Base-by-base conservation (phyloP, 805 yeast genomes). In the Candida piceae region DNA sequence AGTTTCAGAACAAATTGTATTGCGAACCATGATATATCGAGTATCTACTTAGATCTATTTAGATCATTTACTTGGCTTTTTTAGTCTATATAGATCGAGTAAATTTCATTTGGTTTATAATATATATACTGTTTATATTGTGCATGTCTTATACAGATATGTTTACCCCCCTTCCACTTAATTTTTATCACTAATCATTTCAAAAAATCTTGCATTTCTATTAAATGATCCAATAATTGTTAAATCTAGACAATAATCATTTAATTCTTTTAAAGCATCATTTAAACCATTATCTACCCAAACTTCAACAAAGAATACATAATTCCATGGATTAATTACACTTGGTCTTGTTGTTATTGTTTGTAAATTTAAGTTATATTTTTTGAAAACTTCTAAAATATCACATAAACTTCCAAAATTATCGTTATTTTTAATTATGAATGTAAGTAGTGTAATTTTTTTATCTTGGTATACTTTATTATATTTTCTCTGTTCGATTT, bases 271-370 rank as follows among this genome's bases (percentile, higher is more conserved):
- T 29, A 79, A 41, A 31, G 74, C 72, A 21, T 42, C 39, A 4
- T 38, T 31, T 5, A 49, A 55, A 36, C 42, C 45, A 13, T 64
- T 52, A 1, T 50, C 50, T 13, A 60, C 64, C 57, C 71, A 67
- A 22, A 78, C 74, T 52, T 88, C 97, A 9, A 84, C 74, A 50
- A 84, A 87, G 60, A 85, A 88, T 3, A 83, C 78, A 50, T 87
- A 85, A 45, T 80, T 80, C 96, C 96, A 88, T 23, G 77, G 74
- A 34, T 67, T 61, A 22, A 69, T 56, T 9, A 73, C 68, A 4
- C 84, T 76, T 0, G 96, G 96, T 48, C 96, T 69, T 4, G 95
- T 81, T 26, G 78, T 75, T 34, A 88, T 84, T 5, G 84, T 70
- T 5, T 79, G 74, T 63, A 88, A 64, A 52, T 83, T 84, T 40